Base-by-base conservation (phyloP, 164 flowering plant species). In the Vitis vinifera region DNA sequence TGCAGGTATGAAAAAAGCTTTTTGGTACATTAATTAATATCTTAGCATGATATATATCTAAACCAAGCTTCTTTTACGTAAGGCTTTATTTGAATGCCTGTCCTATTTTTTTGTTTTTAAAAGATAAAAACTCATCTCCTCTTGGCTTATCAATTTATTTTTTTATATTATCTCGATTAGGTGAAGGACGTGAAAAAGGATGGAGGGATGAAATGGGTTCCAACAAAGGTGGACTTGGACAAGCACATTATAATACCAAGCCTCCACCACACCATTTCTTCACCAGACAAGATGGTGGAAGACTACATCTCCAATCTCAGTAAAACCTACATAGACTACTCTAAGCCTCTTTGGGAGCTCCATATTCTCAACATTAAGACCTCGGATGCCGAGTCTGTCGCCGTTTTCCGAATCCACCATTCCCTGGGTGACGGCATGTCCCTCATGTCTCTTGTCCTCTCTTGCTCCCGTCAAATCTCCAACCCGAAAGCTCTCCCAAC, bases 361-460 rank as follows among this genome's bases (percentile, higher is more conserved):
- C 93, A 91, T 67, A 52, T 86, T 48, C 87, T 91, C 58, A 86
- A 88, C 51, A 47, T 89, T 12, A 75, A 77, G 65, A 87, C 88
- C 48, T 50, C 82, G 1, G 79, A 84, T n/a, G 87, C 90, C 0
- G 80, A 82, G 29, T 76, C 86, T 0, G 67, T 80, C 1, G 87
- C 71, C 3, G 48, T 89, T 3, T 75, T 86, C 44, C 76, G 84
- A 51, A 71, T 87, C 63, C 93, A 91, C 74, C 96, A 91, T 72
- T 89, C 97, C 0, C 71, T 89, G 9, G 94, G 97, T 7, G 94
- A 91, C 59, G 94, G 92, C 16, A 62, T 76, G 10, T 91, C 94
- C 2, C 83, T 89, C 23, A 79, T 89, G 59, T 82, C 90, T 13
- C 85, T 88, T 11, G 68, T 87, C 6, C 77, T 87, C 9, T 85